Evolutionary conservation across 1,139 yeast species (phyloP).

Genomic region (Pichia sp.): DNA sequence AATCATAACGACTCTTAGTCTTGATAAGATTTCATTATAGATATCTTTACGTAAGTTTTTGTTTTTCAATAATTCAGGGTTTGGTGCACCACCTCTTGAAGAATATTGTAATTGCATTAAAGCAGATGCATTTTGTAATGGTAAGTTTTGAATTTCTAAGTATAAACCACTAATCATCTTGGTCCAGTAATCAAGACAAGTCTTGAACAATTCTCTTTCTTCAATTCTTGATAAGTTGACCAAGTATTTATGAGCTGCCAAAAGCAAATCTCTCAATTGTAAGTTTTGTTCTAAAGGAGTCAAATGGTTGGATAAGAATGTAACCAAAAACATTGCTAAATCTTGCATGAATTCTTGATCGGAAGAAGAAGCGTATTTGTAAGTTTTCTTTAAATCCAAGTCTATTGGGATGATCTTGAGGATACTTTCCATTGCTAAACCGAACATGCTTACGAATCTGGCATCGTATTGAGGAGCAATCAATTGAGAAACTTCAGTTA

Average conservation of each 20-base stretch:
- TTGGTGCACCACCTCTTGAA: slow-evolving; percentile 77
- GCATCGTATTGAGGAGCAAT: slow-evolving; percentile 61
- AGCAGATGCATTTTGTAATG: slow-evolving; percentile 70
- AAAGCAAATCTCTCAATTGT: slow-evolving; percentile 50
- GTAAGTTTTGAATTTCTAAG: slow-evolving; percentile 81
- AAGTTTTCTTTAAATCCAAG: slow-evolving; percentile 71
- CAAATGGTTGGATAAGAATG: slow-evolving; percentile 79
- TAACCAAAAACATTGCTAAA: slow-evolving; percentile 88
- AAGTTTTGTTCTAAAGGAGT: slow-evolving; percentile 66
- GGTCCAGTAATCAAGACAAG: slow-evolving; percentile 94
- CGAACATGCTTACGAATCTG: slow-evolving; percentile 70
- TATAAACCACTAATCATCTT: slow-evolving; percentile 77
- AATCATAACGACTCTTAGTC: slow-evolving; percentile 84
- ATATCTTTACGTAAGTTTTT: slow-evolving; percentile 85
- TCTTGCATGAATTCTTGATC: slow-evolving; percentile 97
- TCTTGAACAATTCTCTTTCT: slow-evolving; percentile 94
- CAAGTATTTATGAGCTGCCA: slow-evolving; percentile 76
- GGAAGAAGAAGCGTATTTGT: slow-evolving; percentile 69
- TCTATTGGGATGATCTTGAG: slow-evolving; percentile 69
- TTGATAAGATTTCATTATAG: slow-evolving; percentile 72
- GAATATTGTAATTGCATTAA: slow-evolving; percentile 68
- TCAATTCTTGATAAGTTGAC: slow-evolving; percentile 87
- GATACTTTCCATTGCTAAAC: slow-evolving; percentile 70
- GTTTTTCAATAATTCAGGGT: slow-evolving; percentile 73
- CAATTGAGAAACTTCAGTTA: slow-evolving; percentile 84